Percentiles rank a stretch among this genome's conserved stretches.
phyloP scores from a whole-genome alignment of 345 rosid species.

The thale cress (Arabidopsis thaliana) region TAIR10.1 NC_003076.8:3550001-3550500 shows the following conservation, averaged over 20 bases:
- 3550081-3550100: not conserved
- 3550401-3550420: conserved; percentile 28
- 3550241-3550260: conserved; percentile 35
- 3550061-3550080: not conserved
- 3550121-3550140: not conserved
- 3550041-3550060: not conserved
- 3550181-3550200: conserved; percentile 37
- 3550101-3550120: not conserved
- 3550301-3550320: conserved; percentile 41
- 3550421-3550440: conserved; percentile 34
- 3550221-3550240: conserved; percentile 25
- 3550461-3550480: not conserved
- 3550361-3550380: conserved; percentile 25
- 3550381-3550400: not conserved
- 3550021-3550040: no score
- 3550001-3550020: no score
- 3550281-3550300: conserved; percentile 2
- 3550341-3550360: conserved; percentile 42
- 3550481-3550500: conserved; percentile 25
- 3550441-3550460: conserved; percentile 30
- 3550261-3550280: conserved; percentile 35
- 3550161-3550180: conserved; percentile 45
- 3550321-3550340: conserved; percentile 49
- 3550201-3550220: conserved; percentile 48
- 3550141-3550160: conserved; percentile 29